phyloP scores from a whole-genome alignment of 2,329 filamentous ascomycete species.

The Claviceps citrina region DNA sequence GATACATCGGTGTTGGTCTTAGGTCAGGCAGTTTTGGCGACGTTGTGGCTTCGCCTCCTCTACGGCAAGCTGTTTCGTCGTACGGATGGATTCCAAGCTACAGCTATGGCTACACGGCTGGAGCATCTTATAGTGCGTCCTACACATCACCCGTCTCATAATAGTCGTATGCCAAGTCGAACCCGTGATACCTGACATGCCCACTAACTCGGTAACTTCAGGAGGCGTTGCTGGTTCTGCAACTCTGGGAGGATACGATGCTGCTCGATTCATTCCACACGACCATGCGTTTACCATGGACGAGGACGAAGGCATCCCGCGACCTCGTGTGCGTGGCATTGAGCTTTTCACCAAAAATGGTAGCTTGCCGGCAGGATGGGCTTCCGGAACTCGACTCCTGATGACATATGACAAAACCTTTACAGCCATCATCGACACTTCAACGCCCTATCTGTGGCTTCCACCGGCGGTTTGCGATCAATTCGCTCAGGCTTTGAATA shows the following conservation, averaged over 20 bases:
- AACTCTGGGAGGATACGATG: constrained; percentile 57
- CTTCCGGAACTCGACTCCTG: constrained; percentile 21
- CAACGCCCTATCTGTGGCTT: constrained; percentile 49
- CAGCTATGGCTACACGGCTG: constrained; percentile 62
- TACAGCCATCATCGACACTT: constrained; percentile 44
- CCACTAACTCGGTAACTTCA: constrained; percentile 4
- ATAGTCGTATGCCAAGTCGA: too few species aligned
- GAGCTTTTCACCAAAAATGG: constrained; percentile 22
- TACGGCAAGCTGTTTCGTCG: constrained; percentile 42
- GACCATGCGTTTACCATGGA: constrained; percentile 42
- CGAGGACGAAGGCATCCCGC: constrained; percentile 38
- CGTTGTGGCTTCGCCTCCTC: constrained; percentile 32
- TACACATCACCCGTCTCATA: too few species aligned
- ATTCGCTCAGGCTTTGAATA: constrained; percentile 48
- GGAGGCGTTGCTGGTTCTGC: constrained; percentile 36
- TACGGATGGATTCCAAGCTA: constrained; percentile 51
- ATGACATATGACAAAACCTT: constrained; percentile 32
- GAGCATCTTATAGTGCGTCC: constrained; percentile 52
- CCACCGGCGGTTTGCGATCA: constrained; percentile 43
- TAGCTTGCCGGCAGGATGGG: constrained; percentile 23
- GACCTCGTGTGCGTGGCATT: constrained; percentile 45
- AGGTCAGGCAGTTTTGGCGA: constrained; percentile 36
- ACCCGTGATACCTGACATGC: too few species aligned
- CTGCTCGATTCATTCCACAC: constrained; percentile 45
- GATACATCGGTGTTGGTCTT: constrained; percentile 41